Evolutionary conservation across 306 rosid genomes (phyloP).

Genomic region (Ammopiptanthus mongolicus): DNA sequence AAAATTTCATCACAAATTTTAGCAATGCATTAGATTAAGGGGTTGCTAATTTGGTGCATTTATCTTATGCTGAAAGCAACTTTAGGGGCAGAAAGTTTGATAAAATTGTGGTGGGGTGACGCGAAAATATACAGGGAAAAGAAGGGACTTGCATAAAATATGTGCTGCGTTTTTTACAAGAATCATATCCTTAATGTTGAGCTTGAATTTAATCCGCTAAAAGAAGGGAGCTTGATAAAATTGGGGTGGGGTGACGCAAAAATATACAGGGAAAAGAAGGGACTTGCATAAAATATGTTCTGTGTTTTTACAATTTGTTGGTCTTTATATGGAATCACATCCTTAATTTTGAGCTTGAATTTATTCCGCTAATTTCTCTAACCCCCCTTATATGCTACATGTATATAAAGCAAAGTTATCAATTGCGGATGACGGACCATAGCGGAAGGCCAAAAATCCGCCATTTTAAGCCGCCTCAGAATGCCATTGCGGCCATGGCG

Average conservation of each 20-base stretch:
- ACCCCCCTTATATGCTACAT: background rate
- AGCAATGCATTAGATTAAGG: background rate
- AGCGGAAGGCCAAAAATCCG: no score
- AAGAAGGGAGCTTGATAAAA: no score
- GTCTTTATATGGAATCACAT: background rate
- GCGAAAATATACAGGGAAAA: background rate
- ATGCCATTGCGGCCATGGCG: no score
- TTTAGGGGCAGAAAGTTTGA: no score
- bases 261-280: background rate
- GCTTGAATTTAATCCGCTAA: no score
- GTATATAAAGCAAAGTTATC: no score
- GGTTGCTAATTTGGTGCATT: background rate
- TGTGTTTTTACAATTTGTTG: background rate
- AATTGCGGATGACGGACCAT: no score
- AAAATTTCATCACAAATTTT: slow-evolving; percentile 10
- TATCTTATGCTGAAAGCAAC: background rate
- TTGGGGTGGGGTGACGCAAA: no score
- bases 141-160: background rate
- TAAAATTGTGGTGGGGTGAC: no score
- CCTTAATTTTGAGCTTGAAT: background rate
- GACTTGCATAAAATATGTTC: background rate
- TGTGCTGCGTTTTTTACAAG: no score
- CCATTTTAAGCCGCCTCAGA: no score
- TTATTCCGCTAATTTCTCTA: background rate
- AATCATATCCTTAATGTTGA: no score